Conservation (phyloP, 495 filamentous ascomycete species). For the Podospora pseudoanserina region DNA sequence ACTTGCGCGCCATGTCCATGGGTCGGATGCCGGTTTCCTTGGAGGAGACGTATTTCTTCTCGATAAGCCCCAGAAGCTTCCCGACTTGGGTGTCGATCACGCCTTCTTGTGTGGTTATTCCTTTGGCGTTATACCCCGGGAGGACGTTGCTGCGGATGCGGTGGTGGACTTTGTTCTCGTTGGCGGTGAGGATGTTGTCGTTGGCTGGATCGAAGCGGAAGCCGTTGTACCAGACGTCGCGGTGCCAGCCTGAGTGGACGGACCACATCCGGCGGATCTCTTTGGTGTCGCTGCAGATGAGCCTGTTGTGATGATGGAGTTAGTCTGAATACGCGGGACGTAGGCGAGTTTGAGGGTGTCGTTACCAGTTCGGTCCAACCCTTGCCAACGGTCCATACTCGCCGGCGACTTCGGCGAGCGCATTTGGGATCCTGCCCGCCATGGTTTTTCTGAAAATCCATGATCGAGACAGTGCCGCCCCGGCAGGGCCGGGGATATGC, state of each 20-base stretch:
- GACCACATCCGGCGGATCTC: constrained; percentile 21
- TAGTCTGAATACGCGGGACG: neutral
- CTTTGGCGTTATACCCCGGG: constrained; percentile 15
- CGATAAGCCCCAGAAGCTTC: constrained; percentile 20
- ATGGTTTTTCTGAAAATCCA: neutral
- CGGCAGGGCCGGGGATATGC: neutral
- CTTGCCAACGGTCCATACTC: neutral
- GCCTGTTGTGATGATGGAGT: constrained; percentile 14
- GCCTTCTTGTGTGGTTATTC: neutral
- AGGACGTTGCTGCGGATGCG: constrained; percentile 12
- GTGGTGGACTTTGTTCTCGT: constrained; percentile 24
- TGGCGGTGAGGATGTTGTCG: constrained; percentile 21
- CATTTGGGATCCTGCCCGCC: neutral
- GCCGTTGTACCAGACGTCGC: constrained; percentile 20
- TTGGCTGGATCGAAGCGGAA: constrained; percentile 21
- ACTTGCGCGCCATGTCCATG: constrained; percentile 36
- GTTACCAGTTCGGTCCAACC: neutral
- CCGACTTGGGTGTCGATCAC: constrained; percentile 16
- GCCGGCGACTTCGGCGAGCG: neutral
- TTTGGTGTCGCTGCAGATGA: constrained; percentile 15
- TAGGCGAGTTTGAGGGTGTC: neutral
- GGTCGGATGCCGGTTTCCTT: constrained; percentile 6
- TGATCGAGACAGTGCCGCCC: neutral
- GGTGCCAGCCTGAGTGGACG: constrained; percentile 23
- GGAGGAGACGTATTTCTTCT: constrained; percentile 19